Conservation (phyloP, 768 basidiomycete genomes). For the Lepiota venenata region DNA sequence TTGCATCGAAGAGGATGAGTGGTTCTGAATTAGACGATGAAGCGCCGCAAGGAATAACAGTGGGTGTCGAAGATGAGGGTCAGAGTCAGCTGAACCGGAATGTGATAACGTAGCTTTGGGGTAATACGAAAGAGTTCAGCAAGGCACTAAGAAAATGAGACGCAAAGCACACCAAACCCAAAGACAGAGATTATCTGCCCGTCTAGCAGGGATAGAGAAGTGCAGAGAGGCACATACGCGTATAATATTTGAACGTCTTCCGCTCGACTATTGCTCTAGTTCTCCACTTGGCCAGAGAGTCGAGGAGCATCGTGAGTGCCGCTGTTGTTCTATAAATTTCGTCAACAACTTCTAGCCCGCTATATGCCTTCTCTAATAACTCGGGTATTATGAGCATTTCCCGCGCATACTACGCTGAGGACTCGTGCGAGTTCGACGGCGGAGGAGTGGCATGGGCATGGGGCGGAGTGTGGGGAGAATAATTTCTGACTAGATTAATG, state of each 20-base stretch:
- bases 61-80: constrained; percentile 22
- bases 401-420: constrained; percentile 57
- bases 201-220: constrained; percentile 28
- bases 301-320: too few species aligned
- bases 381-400: too few species aligned
- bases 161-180: constrained; percentile 72
- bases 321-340: too few species aligned
- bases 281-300: constrained; percentile 62
- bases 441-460: constrained; percentile 62
- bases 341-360: too few species aligned
- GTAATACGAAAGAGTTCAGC: constrained; percentile 45
- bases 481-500: constrained; percentile 88
- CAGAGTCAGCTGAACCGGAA: constrained; percentile 59
- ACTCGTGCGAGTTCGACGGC: constrained; percentile 66
- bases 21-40: constrained; percentile 23
- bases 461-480: constrained; percentile 83
- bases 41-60: constrained; percentile 13
- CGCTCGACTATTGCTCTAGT: constrained; percentile 38
- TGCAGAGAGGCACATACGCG: neutral
- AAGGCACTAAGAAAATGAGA: neutral
- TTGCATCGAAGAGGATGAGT: constrained; percentile 59
- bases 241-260: constrained; percentile 14
- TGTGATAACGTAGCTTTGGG: constrained; percentile 75
- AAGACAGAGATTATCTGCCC: constrained; percentile 80
- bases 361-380: too few species aligned